Evolutionary conservation across 106 monocot genomes (phyloP), one percentile per base, ranked within the genome.

Genomic region (Platanthera guangdongensis): DNA sequence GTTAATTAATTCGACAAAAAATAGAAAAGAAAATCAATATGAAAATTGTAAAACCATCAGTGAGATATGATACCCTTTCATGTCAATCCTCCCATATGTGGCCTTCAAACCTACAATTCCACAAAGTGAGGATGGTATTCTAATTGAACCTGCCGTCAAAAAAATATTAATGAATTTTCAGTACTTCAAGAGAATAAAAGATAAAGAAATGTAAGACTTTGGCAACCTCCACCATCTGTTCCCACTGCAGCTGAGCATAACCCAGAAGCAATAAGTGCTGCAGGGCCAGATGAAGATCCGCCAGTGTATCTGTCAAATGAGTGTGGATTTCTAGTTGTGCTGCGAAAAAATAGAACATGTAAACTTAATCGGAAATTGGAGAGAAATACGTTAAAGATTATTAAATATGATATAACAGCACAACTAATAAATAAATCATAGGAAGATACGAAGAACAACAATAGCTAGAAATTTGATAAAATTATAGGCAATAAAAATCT

Each of bases 81-180:
- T 99, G 75, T 88, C 77, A 53, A 88, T 99, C 51, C 97, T 82
- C 13, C 82, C 89, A 85, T 82, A 99, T 65, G 89, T 92, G 53
- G 97, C 88, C 81, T 99, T 99, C 55, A 99, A 83, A 62, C 97
- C 94, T 10, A 99, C 87, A 81, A 99, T 75, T 22, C 97, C 97
- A 85, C 97, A 99, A 68, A 99, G 97, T n/a, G 97, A 89, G 82
- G 97, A 93, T 65, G 97, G 94, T 78, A 99, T 99, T 82, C 94
- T 87, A 63, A 94, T 84, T 8, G 93, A 99, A 85, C 96, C 92
- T 95, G 90, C 57, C 16, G 9, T 71, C 15, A 68, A 12, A 18
- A 68, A 60, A 72, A 78, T 15, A 51, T 47, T 51, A 75, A 59
- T 71, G 39, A 22, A 3, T 49, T 25, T 75, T 22, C 25, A 50